A percentile compares a stretch with the other conserved stretches of the same genome.
Evolutionary conservation across 495 filamentous ascomycete species (phyloP).

Genomic region (Trypethelium eluteriae): DNA sequence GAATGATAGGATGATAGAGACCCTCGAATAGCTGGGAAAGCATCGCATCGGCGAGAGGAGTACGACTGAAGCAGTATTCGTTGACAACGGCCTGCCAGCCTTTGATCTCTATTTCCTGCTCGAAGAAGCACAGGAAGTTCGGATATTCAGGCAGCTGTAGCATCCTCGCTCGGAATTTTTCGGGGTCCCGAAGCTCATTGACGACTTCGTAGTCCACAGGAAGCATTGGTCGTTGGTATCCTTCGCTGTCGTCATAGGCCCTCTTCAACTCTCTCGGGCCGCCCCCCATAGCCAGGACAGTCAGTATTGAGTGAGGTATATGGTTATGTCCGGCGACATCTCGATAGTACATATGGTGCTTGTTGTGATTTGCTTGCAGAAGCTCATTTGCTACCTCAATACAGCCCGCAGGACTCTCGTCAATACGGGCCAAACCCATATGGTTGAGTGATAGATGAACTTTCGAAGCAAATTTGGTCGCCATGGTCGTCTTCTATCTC

Average conservation of each 20-base stretch:
- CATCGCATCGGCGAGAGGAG: slow-evolving; percentile 31
- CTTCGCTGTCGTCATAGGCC: slow-evolving; percentile 28
- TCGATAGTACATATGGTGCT: slow-evolving; percentile 29
- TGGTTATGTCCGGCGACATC: slow-evolving; percentile 14
- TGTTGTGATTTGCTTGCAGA: slow-evolving; percentile 13
- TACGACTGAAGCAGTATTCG: slow-evolving; percentile 33
- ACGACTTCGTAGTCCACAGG: slow-evolving; percentile 25
- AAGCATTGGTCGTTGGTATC: slow-evolving; percentile 29
- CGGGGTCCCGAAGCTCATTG: slow-evolving; percentile 26
- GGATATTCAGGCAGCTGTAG: slow-evolving; percentile 30
- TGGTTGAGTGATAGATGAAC: background rate
- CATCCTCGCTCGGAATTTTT: slow-evolving; percentile 26
- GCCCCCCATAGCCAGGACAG: background rate
- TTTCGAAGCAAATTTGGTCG: slow-evolving; percentile 4
- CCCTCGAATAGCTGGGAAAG: slow-evolving; percentile 33
- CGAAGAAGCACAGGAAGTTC: slow-evolving; percentile 37
- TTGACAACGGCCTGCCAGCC: slow-evolving; percentile 32
- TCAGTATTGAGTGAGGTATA: background rate
- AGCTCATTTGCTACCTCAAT: slow-evolving; percentile 14
- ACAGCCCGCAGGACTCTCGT: background rate
- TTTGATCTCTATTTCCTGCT: slow-evolving; percentile 30
- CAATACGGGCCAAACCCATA: slow-evolving; percentile 1
- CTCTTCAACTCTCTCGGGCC: slow-evolving; percentile 20
- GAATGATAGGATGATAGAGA: slow-evolving; percentile 36
- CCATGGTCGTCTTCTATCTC: background rate